phyloP scores from a whole-genome alignment of 2,329 filamentous ascomycete genomes.

The Ophiocordyceps australis region DNA sequence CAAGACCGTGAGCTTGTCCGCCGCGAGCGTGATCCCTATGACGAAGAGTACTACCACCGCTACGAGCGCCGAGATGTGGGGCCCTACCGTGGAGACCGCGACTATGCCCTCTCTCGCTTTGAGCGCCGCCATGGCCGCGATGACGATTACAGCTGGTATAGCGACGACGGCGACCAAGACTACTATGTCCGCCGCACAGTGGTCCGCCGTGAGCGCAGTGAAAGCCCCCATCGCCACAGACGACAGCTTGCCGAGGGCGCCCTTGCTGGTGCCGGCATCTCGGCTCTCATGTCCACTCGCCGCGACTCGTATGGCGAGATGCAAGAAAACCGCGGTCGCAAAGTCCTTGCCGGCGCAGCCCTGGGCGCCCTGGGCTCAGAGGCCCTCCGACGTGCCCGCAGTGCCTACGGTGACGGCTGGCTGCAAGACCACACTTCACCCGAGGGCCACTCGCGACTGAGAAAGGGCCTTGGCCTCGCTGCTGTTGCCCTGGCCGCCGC shows the following conservation, averaged over 20 bases:
- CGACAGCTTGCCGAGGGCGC: conserved; percentile 46
- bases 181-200: conserved; percentile 25
- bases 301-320: conserved; percentile 30
- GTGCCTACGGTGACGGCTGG: conserved; percentile 37
- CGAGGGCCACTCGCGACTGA: conserved; percentile 28
- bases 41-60: conserved; percentile 34
- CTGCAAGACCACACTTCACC: conserved; percentile 19
- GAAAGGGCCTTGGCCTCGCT: conserved; percentile 43
- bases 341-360: conserved; percentile 42
- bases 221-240: conserved; percentile 31
- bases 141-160: conserved; percentile 16
- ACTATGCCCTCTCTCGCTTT: conserved; percentile 16
- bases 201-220: conserved; percentile 30
- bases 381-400: conserved; percentile 38
- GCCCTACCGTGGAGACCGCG: conserved; percentile 15
- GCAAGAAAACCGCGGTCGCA: conserved; percentile 32
- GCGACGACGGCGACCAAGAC: conserved; percentile 27
- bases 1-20: conserved; percentile 15
- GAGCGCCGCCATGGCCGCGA: conserved; percentile 21
- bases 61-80: conserved; percentile 24
- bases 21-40: conserved; percentile 15
- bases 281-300: conserved; percentile 38
- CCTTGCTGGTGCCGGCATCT: conserved; percentile 41
- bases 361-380: conserved; percentile 45
- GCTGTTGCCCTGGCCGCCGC: conserved; percentile 45